These are phyloP conservation scores for Gracilaria domingensis DNA, from an alignment of 23 red algal species.

Conservation along the genomic window DNA sequence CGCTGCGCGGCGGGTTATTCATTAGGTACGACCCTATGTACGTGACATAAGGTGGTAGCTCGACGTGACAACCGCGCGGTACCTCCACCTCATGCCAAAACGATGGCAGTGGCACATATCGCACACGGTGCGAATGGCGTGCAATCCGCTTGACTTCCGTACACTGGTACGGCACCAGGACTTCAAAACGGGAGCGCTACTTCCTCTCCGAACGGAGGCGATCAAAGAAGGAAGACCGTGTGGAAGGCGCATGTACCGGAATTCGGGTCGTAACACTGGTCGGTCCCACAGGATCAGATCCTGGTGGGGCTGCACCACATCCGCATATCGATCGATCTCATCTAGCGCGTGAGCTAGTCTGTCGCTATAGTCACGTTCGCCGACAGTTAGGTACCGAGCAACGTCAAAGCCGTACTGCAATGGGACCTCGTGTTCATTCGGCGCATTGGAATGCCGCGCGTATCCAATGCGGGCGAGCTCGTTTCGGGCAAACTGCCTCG, in stretches of 20 bases:
- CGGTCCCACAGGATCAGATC: not conserved
- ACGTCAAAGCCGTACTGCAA: not conserved
- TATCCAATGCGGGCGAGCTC: not conserved
- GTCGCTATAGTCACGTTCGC: slow-evolving; percentile 23
- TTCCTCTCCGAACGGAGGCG: not conserved
- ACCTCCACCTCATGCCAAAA: slow-evolving; percentile 4
- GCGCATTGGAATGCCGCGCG: not conserved
- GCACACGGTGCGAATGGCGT: not conserved
- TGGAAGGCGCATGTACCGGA: slow-evolving; percentile 21
- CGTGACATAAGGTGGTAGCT: slow-evolving; percentile 13
- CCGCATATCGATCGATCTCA: not conserved
- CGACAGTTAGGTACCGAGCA: not conserved
- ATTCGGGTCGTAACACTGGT: not conserved
- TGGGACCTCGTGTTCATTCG: not conserved
- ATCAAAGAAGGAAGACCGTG: not conserved
- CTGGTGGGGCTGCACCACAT: not conserved
- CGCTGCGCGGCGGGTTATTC: not conserved
- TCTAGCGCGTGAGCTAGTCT: not conserved
- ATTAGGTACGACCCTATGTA: not conserved
- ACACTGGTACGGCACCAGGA: slow-evolving; percentile 14
- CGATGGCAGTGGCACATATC: not conserved
- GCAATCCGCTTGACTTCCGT: not conserved
- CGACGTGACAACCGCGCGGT: not conserved
- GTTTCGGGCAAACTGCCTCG: not conserved
- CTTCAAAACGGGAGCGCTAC: slow-evolving; percentile 5